These are phyloP conservation scores for Pichia sp. DNA, from an alignment of 1,139 yeast species.

Conservation along the genomic window DNA sequence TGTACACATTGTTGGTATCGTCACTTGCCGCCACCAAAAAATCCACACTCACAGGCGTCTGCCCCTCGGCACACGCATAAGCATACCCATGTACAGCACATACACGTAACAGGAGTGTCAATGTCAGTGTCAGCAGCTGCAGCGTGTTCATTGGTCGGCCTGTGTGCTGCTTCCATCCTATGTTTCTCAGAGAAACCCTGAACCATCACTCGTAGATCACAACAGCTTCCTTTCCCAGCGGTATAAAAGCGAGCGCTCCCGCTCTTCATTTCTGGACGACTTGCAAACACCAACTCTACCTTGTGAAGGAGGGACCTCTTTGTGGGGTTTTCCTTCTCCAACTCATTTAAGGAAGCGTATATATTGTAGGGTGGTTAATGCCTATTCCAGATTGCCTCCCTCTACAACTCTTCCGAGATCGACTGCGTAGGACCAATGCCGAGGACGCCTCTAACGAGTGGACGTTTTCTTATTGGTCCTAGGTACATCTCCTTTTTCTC, in stretches of 20 bases:
- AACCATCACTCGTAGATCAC: too few relatives aligned
- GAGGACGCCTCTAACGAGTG: background rate
- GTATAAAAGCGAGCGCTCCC: background rate
- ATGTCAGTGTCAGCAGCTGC: too few relatives aligned
- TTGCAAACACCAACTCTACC: too few relatives aligned
- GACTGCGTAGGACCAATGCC: background rate
- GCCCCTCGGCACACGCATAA: background rate
- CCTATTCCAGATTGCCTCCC: slow-evolving; percentile 28
- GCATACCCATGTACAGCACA: background rate
- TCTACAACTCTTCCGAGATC: slow-evolving; percentile 30
- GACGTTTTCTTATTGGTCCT: background rate
- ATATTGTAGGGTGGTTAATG: slow-evolving; percentile 32
- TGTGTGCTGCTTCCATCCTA: too few relatives aligned
- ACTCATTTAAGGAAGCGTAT: slow-evolving; percentile 29
- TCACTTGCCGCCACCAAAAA: too few relatives aligned
- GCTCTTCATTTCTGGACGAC: too few relatives aligned
- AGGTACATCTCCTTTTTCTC: background rate
- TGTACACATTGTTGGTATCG: too few relatives aligned
- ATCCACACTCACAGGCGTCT: background rate
- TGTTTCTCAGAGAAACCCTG: too few relatives aligned
- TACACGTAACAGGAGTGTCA: too few relatives aligned
- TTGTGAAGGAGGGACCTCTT: too few relatives aligned
- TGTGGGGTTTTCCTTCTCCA: slow-evolving; percentile 17
- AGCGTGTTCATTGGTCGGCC: too few relatives aligned
- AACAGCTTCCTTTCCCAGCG: too few relatives aligned